Evolutionary conservation across 352 stramenopile genomes (phyloP).

Genomic region (Phytophthora foliorum): DNA sequence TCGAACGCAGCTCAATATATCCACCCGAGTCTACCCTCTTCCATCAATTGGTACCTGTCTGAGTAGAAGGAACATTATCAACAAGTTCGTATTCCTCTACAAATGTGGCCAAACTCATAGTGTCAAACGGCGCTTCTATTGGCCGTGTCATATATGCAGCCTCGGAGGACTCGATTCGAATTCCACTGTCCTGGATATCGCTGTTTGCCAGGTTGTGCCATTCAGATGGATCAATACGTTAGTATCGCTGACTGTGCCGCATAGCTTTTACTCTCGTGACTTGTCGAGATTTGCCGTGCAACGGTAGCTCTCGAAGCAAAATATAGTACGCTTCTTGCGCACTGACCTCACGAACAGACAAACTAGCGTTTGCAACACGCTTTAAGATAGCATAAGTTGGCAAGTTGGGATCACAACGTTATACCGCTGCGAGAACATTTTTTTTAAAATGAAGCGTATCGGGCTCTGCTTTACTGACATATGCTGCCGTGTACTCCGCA

Average conservation of each 20-base stretch:
- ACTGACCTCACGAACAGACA: not conserved
- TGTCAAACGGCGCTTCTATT: not conserved
- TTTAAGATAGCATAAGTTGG: not conserved
- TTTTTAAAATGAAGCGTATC: not conserved
- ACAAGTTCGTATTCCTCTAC: conserved; percentile 7
- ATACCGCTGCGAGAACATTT: not conserved
- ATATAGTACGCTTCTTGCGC: not conserved
- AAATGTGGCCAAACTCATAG: conserved; percentile 1
- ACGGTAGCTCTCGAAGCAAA: too few relatives aligned
- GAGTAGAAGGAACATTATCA: not conserved
- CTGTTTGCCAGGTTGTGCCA: too few relatives aligned
- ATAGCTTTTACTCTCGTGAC: not conserved
- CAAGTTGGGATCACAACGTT: not conserved
- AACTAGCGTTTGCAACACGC: not conserved
- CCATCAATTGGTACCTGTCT: not conserved
- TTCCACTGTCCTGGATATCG: not conserved
- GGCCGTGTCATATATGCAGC: conserved; percentile 1
- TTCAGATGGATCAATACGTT: not conserved
- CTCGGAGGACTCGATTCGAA: not conserved
- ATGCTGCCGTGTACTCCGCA: not conserved
- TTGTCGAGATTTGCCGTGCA: too few relatives aligned
- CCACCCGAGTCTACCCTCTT: conserved; percentile 4
- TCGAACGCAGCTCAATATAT: too few relatives aligned
- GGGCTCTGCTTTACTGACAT: not conserved
- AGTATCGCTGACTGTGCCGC: not conserved